Percentiles rank a stretch among this genome's conserved stretches.
Evolutionary conservation across 768 basidiomycete species (phyloP).

Genomic region (Tricholoma terreum): DNA sequence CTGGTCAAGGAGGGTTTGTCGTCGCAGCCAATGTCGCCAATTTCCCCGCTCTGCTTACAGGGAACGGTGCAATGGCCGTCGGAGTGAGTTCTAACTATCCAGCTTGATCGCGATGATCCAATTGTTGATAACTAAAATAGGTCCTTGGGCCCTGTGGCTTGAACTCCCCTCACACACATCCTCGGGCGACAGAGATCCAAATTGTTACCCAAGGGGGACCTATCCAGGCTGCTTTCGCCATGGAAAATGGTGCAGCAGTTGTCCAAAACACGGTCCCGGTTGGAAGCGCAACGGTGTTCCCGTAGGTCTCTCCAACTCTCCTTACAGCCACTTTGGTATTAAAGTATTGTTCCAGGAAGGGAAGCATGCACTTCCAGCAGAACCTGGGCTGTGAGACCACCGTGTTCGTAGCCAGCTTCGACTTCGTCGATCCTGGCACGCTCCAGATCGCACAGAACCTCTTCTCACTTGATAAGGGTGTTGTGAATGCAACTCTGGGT

Average conservation of each 20-base stretch:
- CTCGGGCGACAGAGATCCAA: background rate
- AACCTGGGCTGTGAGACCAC: background rate
- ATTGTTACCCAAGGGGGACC: constrained; percentile 1
- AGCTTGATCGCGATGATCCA: too few species aligned
- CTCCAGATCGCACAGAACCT: background rate
- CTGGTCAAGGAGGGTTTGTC: background rate
- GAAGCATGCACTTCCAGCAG: background rate
- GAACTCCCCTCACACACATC: background rate
- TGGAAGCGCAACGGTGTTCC: background rate
- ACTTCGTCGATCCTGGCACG: background rate
- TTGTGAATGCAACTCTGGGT: background rate
- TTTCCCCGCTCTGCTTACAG: background rate
- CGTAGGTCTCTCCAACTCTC: background rate
- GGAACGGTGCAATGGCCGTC: background rate
- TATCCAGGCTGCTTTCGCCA: background rate
- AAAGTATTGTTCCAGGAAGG: background rate
- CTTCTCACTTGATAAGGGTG: background rate
- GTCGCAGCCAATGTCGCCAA: background rate
- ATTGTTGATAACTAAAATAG: background rate
- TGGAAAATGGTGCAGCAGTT: constrained; percentile 1
- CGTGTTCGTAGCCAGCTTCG: background rate
- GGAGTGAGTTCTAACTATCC: background rate
- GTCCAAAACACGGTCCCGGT: background rate
- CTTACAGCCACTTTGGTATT: background rate
- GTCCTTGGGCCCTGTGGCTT: background rate